Conservation (phyloP, 805 yeast genomes). For the Starmerella apis region DNA sequence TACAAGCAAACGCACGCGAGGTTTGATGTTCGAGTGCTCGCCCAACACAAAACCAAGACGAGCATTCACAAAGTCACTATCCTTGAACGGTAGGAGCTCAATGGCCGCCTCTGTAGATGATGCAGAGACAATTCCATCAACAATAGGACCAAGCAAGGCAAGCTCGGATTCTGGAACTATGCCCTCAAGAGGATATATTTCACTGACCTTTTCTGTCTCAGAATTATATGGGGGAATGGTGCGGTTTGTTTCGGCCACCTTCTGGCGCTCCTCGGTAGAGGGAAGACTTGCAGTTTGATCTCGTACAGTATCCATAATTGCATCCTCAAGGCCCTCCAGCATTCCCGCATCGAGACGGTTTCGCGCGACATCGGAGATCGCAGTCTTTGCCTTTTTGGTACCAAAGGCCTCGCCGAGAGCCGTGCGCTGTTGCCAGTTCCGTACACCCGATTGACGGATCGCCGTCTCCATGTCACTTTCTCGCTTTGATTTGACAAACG, state of each 20-base stretch:
- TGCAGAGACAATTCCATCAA: conserved; percentile 47
- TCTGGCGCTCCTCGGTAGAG: conserved; percentile 50
- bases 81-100: conserved; percentile 52
- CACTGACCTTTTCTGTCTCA: conserved; percentile 74
- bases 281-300: conserved; percentile 65
- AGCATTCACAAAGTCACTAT: conserved; percentile 47
- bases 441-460: conserved; percentile 44
- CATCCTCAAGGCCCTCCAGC: conserved; percentile 61
- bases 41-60: conserved; percentile 30
- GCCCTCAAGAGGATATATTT: conserved; percentile 62
- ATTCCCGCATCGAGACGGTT: conserved; percentile 80
- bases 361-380: conserved; percentile 66
- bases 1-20: conserved; percentile 45
- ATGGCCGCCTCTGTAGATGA: conserved; percentile 40
- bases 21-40: conserved; percentile 39
- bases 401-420: conserved; percentile 94
- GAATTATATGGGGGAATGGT: conserved; percentile 72
- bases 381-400: conserved; percentile 90
- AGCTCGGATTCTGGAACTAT: conserved; percentile 63
- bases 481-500: conserved; percentile 51
- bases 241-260: conserved; percentile 52
- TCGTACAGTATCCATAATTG: conserved; percentile 71
- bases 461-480: conserved; percentile 51
- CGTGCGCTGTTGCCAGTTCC: conserved; percentile 52
- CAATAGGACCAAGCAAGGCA: conserved; percentile 43